Percentiles rank a stretch among this genome's conserved stretches.
Evolutionary conservation across 2,329 filamentous ascomycete species (phyloP).

Genomic region (Ophiocordyceps australis): DNA sequence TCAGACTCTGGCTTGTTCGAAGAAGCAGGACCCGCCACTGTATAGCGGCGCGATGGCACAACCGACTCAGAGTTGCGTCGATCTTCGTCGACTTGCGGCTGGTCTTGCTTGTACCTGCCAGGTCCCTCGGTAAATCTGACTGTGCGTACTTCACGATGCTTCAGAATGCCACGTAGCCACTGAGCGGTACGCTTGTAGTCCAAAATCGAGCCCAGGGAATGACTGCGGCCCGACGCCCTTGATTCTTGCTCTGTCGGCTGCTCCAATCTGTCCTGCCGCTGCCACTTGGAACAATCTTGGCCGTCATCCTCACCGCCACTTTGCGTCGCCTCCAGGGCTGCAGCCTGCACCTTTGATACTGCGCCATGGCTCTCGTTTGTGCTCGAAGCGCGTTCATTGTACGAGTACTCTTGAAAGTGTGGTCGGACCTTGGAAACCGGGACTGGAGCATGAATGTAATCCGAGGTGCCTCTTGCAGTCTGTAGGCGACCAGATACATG

Average conservation of each 20-base stretch:
- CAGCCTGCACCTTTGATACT: background rate
- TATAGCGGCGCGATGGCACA: too few relatives aligned
- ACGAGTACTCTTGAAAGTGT: constrained; percentile 4
- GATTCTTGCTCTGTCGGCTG: constrained; percentile 1
- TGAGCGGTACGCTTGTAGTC: constrained; percentile 14
- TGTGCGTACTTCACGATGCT: constrained; percentile 7
- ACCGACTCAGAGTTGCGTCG: constrained; percentile 8
- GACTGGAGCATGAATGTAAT: constrained; percentile 1
- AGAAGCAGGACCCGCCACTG: constrained; percentile 4
- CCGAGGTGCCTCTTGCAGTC: too few relatives aligned
- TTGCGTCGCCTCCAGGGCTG: too few relatives aligned
- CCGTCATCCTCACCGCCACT: background rate
- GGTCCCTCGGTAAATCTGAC: constrained; percentile 11
- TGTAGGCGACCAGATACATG: too few relatives aligned
- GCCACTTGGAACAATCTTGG: background rate
- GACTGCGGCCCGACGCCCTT: constrained; percentile 5
- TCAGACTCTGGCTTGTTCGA: constrained; percentile 6
- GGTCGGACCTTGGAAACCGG: constrained; percentile 7
- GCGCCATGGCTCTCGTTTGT: background rate
- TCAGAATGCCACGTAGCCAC: constrained; percentile 15
- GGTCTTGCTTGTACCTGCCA: constrained; percentile 2
- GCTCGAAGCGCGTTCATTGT: too few relatives aligned
- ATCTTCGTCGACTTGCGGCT: constrained; percentile 3
- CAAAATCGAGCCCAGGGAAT: constrained; percentile 10
- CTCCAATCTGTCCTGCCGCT: background rate